phyloP scores from a whole-genome alignment of 768 basidiomycete species.

The Hygrocybe punicea region DNA sequence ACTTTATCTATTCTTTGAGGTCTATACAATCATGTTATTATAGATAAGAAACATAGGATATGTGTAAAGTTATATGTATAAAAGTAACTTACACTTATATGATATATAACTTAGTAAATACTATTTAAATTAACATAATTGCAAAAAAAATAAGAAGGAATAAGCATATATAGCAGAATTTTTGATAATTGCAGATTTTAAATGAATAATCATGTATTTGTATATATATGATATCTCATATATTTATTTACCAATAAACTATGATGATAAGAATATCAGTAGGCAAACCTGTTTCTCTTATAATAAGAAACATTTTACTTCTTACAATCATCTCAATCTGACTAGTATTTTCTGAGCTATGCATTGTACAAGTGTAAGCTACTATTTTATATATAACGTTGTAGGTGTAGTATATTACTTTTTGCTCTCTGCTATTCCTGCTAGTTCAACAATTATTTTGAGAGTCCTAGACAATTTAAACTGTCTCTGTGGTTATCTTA shows the following conservation, averaged over 20 bases:
- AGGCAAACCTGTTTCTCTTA: neutral
- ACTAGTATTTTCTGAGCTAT: neutral
- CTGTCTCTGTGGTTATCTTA: too few species aligned
- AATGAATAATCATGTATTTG: too few species aligned
- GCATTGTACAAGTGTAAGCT: neutral
- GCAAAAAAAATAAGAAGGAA: neutral
- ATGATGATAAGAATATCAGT: neutral
- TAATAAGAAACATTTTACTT: neutral
- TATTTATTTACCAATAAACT: neutral
- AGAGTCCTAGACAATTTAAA: too few species aligned
- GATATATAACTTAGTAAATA: neutral
- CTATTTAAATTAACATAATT: neutral
- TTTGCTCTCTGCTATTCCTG: too few species aligned
- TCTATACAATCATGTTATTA: neutral
- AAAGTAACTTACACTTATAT: neutral
- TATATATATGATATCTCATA: neutral
- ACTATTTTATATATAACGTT: neutral
- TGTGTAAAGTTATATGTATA: neutral
- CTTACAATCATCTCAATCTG: neutral
- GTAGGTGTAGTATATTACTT: neutral
- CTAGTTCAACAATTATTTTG: too few species aligned
- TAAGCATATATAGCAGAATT: too few species aligned
- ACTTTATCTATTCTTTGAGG: neutral
- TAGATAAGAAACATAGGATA: neutral
- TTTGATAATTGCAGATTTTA: too few species aligned